Conservation (phyloP, 2,329 filamentous ascomycete genomes). For the Colletotrichum sp. region DNA sequence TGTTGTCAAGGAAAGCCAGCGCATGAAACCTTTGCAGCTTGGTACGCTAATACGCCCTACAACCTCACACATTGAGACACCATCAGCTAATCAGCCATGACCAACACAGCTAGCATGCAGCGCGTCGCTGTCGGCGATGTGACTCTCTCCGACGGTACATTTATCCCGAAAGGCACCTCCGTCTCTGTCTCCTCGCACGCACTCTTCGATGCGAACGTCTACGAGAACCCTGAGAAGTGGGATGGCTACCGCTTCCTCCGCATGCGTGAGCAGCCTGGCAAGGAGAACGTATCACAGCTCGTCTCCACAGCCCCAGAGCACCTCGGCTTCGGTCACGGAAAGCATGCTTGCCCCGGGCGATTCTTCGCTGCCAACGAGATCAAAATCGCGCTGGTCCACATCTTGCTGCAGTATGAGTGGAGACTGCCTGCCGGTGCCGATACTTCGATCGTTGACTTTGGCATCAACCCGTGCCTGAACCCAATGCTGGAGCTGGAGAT, state of each 20-base stretch:
- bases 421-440: not conserved
- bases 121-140: not conserved
- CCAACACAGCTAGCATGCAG: slow-evolving; percentile 6
- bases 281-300: slow-evolving; percentile 38
- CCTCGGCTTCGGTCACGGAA: slow-evolving; percentile 40
- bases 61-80: not conserved
- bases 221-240: not conserved
- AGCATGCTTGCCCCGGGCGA: slow-evolving; percentile 41
- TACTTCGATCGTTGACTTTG: not conserved
- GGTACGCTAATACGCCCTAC: not conserved
- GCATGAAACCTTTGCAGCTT: slow-evolving; percentile 22
- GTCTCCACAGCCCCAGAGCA: slow-evolving; percentile 40
- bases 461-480: not conserved
- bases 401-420: slow-evolving; percentile 11
- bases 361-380: slow-evolving; percentile 42
- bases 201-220: not conserved
- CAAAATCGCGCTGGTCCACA: slow-evolving; percentile 29
- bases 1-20: slow-evolving; percentile 43
- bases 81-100: not conserved
- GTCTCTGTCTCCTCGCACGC: not conserved
- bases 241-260: not conserved
- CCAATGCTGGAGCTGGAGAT: not conserved
- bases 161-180: slow-evolving; percentile 5
- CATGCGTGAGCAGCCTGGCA: slow-evolving; percentile 1
- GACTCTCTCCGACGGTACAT: slow-evolving; percentile 10